Base-by-base conservation (phyloP, 2,329 filamentous ascomycete genomes). In the Botryotinia convoluta region DNA sequence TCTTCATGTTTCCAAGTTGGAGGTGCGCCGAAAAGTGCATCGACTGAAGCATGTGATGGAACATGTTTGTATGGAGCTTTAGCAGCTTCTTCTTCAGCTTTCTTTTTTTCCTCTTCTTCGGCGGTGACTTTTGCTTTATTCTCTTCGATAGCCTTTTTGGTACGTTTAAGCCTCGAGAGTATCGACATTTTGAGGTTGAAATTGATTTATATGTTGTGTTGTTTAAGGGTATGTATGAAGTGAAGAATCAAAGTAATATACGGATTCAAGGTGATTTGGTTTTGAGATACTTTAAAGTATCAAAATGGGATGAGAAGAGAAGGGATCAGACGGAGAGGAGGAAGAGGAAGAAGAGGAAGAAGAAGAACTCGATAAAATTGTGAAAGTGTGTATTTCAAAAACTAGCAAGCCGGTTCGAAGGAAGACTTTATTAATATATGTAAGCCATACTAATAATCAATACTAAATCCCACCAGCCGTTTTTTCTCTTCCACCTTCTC, bases 31-130 rank as follows among this genome's bases (percentile, higher is more conserved):
- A 84, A 83, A 61, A 90, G 81, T 61, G 89, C 88, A 80, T 91
- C 89, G 20, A 84, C 79, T 63, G 87, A 87, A 42, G 89, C 89
- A 78, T 91, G 89, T 22, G 84, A 90, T n/a, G 89, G 88, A 32
- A 89, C 81, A 78, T 91, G 89, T 70, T 83, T 86, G 81, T 91
- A 91, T 20, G 86, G 84, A n/a, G 82, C 75, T 71, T 84, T 83
- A 45, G 61, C 60, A 29, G 42, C 37, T 22, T 45, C 61, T 44
- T 67, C 20, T 7, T 74, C 74, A 1, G 48, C 61, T 54, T 81
- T 78, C 32, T 79, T 69, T 74, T 85, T 84, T 60, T 81, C 85
- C 57, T 84, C 81, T 77, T 86, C 84, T 76, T 86, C 85, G 16
- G 45, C 37, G 60, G 82, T 84, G 74, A 84, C 79, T 77, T 87